Evolutionary conservation across 176 grass and related monocot genomes (phyloP).

Genomic region (Alloteropsis semialata): DNA sequence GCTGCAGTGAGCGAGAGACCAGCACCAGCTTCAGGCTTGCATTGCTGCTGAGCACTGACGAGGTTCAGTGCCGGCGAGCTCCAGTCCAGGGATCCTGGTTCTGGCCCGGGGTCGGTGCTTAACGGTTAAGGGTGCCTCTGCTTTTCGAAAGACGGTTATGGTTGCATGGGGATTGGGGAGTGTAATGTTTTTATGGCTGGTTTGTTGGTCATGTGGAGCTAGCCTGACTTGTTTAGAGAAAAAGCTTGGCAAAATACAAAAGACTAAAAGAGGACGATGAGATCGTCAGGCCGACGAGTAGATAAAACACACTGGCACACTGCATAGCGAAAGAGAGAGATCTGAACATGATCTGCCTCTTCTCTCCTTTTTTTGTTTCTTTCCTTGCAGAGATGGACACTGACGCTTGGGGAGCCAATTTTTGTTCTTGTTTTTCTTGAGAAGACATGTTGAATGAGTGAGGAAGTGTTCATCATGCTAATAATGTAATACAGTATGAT

Average conservation of each 20-base stretch:
- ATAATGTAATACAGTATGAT: not conserved
- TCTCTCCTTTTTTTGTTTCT: constrained; percentile 26
- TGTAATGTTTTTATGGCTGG: too few species aligned
- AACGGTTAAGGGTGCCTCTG: not conserved
- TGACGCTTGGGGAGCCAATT: not conserved
- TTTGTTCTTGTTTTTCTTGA: not conserved
- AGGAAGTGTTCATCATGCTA: not conserved
- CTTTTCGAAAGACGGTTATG: not conserved
- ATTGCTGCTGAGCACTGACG: not conserved
- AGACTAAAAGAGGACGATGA: not conserved
- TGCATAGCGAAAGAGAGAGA: not conserved
- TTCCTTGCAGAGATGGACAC: not conserved
- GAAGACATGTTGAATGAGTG: not conserved
- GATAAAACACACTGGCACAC: not conserved
- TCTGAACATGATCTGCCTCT: constrained; percentile 12
- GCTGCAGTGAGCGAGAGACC: not conserved
- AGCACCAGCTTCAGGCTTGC: not conserved
- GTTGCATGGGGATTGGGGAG: too few species aligned
- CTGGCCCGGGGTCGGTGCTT: not conserved
- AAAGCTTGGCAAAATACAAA: constrained; percentile 16
- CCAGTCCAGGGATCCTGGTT: too few species aligned
- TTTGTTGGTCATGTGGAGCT: not conserved
- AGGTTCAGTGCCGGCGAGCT: not conserved
- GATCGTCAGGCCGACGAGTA: not conserved
- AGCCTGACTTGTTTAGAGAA: not conserved